These are phyloP conservation scores for Solanum appendiculatum DNA, from an alignment of 257 asterid species.

Conservation along the genomic window DNA sequence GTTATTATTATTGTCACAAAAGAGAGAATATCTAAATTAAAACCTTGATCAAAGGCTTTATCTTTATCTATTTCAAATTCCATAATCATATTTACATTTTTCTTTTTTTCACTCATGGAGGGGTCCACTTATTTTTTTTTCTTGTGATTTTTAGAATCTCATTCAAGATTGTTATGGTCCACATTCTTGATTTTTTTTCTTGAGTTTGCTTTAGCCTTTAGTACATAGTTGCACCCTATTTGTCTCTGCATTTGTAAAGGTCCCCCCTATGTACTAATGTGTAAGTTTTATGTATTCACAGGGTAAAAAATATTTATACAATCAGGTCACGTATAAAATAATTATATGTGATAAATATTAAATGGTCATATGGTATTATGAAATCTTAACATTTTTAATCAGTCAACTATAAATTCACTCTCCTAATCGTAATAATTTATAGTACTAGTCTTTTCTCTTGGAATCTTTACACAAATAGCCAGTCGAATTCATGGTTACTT, in stretches of 20 bases:
- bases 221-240: background rate
- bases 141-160: background rate
- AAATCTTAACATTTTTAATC: background rate
- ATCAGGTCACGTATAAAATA: background rate
- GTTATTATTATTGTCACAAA: slow-evolving; percentile 15
- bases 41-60: slow-evolving; percentile 2
- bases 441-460: no score
- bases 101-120: background rate
- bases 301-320: background rate
- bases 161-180: background rate
- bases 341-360: background rate
- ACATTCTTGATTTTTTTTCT: slow-evolving; percentile 14
- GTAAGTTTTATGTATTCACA: background rate
- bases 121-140: background rate
- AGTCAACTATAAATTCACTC: no score
- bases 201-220: background rate
- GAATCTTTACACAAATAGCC: background rate
- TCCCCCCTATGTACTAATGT: background rate
- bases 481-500: background rate
- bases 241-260: background rate
- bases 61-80: background rate
- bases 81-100: background rate
- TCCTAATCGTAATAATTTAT: background rate
- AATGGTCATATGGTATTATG: background rate
- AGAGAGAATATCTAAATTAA: slow-evolving; percentile 43